Evolutionary conservation across 2,329 filamentous ascomycete species (phyloP).

Genomic region (Sporothrix pallida): DNA sequence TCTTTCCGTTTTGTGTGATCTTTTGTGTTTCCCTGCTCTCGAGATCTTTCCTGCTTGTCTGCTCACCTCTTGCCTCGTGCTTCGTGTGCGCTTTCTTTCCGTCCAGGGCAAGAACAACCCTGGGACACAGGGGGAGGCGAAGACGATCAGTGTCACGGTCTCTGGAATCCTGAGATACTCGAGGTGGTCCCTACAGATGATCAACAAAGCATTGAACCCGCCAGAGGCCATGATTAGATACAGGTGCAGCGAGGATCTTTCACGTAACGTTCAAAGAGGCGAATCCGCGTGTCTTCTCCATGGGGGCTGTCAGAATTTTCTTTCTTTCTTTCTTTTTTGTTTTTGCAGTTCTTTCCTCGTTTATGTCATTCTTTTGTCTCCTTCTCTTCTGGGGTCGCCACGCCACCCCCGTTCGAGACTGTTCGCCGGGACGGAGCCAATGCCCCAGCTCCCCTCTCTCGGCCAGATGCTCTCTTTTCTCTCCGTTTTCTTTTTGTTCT

Average conservation of each 20-base stretch:
- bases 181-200: background rate
- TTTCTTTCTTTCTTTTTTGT: background rate
- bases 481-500: background rate
- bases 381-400: background rate
- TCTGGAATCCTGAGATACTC: background rate
- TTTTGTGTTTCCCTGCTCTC: background rate
- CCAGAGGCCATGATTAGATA: background rate
- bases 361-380: background rate
- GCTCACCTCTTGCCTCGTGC: background rate
- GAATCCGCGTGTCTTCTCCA: background rate
- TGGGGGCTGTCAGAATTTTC: background rate
- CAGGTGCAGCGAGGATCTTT: no score
- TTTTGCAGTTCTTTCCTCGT: background rate
- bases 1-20: background rate
- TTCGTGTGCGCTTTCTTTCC: background rate
- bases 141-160: background rate
- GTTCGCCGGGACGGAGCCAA: slow-evolving; percentile 3
- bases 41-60: background rate
- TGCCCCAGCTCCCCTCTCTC: slow-evolving; percentile 21
- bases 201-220: background rate
- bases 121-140: background rate
- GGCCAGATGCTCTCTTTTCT: slow-evolving; percentile 8
- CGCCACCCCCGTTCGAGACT: slow-evolving; percentile 24
- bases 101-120: background rate
- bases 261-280: no score